phyloP scores from a whole-genome alignment of 208 protist genomes.

The Wallacemonas sp. region DNA sequence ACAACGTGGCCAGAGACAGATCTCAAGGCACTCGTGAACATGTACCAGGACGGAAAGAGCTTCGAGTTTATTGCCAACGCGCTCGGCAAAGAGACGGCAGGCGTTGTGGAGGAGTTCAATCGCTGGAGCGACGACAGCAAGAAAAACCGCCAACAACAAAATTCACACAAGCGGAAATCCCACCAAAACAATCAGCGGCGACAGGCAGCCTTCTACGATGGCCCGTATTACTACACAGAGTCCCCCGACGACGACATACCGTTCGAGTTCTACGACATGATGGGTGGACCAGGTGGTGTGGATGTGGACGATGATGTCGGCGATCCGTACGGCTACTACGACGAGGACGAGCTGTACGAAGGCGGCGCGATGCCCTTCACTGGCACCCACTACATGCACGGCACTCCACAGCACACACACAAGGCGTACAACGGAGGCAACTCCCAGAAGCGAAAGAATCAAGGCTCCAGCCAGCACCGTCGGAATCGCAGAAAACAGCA shows the following conservation, averaged over 20 bases:
- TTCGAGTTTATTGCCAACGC: slow-evolving; percentile 93
- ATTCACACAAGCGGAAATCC: slow-evolving; percentile 13
- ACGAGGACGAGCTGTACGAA: slow-evolving; percentile 28
- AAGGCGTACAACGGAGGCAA: neutral
- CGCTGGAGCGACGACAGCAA: slow-evolving; percentile 71
- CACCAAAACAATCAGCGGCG: slow-evolving; percentile 14
- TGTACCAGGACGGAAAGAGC: slow-evolving; percentile 92
- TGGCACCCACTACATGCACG: slow-evolving; percentile 64
- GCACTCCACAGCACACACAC: slow-evolving; percentile 17
- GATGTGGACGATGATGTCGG: slow-evolving; percentile 36
- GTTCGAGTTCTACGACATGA: slow-evolving; percentile 51
- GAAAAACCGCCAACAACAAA: slow-evolving; percentile 22
- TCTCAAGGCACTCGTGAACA: slow-evolving; percentile 80
- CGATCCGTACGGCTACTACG: slow-evolving; percentile 61
- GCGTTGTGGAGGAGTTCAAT: slow-evolving; percentile 85
- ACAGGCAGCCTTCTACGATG: slow-evolving; percentile 7
- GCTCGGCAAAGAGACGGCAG: slow-evolving; percentile 57
- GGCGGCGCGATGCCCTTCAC: slow-evolving; percentile 55
- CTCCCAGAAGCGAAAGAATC: neutral
- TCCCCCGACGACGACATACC: slow-evolving; percentile 60
- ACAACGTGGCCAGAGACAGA: slow-evolving; percentile 77
- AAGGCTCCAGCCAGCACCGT: neutral
- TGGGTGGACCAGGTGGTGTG: slow-evolving; percentile 24
- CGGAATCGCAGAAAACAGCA: neutral
- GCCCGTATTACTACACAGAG: slow-evolving; percentile 68